phyloP scores from a whole-genome alignment of 768 basidiomycete species.

The Suillus discolor region DNA sequence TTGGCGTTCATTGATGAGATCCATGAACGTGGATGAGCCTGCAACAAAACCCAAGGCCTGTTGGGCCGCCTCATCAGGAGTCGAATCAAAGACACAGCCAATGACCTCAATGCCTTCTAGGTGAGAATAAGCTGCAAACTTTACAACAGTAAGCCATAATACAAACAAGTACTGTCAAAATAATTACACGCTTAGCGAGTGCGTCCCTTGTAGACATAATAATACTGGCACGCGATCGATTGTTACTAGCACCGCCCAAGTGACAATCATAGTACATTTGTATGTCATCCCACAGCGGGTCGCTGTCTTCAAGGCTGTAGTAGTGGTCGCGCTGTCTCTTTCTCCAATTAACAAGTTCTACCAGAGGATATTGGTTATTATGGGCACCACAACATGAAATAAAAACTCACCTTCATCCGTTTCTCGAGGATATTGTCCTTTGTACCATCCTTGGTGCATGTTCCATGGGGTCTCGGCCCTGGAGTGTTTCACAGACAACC shows the following conservation, averaged over 20 bases:
- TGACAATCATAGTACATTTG: neutral
- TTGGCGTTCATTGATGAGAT: neutral
- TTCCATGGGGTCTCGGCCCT: conserved; percentile 6
- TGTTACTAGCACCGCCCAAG: neutral
- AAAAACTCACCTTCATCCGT: neutral
- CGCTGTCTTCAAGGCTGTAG: neutral
- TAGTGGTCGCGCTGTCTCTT: neutral
- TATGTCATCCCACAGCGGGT: neutral
- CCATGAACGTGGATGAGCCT: neutral
- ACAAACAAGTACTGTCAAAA: neutral
- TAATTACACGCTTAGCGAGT: neutral
- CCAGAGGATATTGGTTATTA: neutral
- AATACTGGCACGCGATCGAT: neutral
- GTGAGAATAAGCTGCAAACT: neutral
- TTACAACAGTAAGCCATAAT: neutral
- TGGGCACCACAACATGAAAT: neutral
- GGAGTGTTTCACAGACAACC: conserved; percentile 4
- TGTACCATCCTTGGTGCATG: conserved; percentile 12
- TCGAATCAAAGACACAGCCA: neutral
- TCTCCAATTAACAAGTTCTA: neutral
- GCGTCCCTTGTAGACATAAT: neutral
- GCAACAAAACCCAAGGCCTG: neutral
- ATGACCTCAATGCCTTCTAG: conserved; percentile 1
- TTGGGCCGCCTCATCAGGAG: neutral
- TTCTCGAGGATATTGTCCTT: neutral